These are phyloP conservation scores for Cercospora nicotianae DNA, from an alignment of 2,329 filamentous ascomycete genomes.

Conservation along the genomic window DNA sequence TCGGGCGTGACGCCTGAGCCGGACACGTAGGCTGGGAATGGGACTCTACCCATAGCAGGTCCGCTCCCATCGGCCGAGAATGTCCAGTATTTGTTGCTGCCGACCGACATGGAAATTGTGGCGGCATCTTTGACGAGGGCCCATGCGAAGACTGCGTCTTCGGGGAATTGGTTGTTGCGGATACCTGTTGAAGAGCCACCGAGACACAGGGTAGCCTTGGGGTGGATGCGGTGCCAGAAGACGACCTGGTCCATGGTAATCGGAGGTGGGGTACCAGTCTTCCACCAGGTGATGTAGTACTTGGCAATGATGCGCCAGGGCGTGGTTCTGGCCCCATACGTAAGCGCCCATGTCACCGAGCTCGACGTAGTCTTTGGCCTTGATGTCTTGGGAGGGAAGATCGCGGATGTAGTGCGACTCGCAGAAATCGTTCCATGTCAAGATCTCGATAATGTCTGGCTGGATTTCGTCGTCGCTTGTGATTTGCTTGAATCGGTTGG, in stretches of 20 bases:
- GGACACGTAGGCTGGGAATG: conserved; percentile 37
- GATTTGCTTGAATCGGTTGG: conserved; percentile 36
- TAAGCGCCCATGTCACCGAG: conserved; percentile 39
- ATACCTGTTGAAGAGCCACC: conserved; percentile 36
- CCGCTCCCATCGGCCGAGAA: conserved; percentile 36
- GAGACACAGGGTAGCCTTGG: conserved; percentile 38
- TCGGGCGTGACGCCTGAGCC: conserved; percentile 34
- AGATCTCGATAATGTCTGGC: conserved; percentile 44
- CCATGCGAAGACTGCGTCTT: conserved; percentile 43
- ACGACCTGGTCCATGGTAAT: conserved; percentile 41
- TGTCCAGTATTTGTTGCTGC: conserved; percentile 39
- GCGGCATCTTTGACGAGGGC: conserved; percentile 37
- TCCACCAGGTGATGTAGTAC: conserved; percentile 43
- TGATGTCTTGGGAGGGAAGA: conserved; percentile 35
- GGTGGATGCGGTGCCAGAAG: conserved; percentile 44
- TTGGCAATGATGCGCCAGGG: conserved; percentile 43
- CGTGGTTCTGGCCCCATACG: conserved; percentile 41
- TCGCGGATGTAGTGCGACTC: conserved; percentile 45
- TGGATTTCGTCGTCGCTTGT: conserved; percentile 33
- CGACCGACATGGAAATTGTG: conserved; percentile 38
- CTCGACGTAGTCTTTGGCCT: conserved; percentile 36
- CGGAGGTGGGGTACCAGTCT: conserved; percentile 36
- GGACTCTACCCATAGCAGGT: conserved; percentile 37
- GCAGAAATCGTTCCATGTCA: conserved; percentile 45
- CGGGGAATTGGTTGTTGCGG: conserved; percentile 38